Evolutionary conservation across 1,139 yeast species (phyloP), one percentile per base, ranked within the genome.

Genomic region (Suhomyces ambrosiae): DNA sequence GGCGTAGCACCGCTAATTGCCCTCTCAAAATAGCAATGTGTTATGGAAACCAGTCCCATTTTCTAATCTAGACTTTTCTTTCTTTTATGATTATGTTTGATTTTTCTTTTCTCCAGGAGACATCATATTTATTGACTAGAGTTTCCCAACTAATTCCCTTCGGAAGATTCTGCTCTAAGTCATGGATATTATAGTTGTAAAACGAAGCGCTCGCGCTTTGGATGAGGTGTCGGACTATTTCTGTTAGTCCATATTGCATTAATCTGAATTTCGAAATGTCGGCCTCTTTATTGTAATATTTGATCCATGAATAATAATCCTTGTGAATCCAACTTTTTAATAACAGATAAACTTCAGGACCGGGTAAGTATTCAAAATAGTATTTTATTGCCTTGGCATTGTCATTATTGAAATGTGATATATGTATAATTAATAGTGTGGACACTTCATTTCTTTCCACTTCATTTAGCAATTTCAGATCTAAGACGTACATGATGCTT

Each of bases 251-350:
- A 45, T 65, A 60, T 17, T 58, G 49, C 80, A 77, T 75, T 10
- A 76, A 50, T 3, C 60, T 48, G 7, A 56, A 44, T 19, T 50
- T 48, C n/a, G 59, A 53, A 30, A 49, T 60, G 46, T 62, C 67
- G 23, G 52, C 48, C 47, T 60, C 68, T 26, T 49, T 39, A 33
- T 65, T 61, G 44, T 60, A 74, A 0, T 62, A 35, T 12, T 44
- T 49, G 8, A 65, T 48, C 84, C 84, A 79, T 5, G 42, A 48
- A 27, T 54, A 43, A 48, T 65, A 75, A 45, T 78, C 76, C 27
- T 51, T 47, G 5, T 42, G 53, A 16, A 68, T 50, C 72, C 75
- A 74, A 9, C 71, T 49, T 23, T 46, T 49, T 8, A 74, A 46
- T 0, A 67, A 50, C 6, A 44, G 40, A 5, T 54, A 42, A 1